Evolutionary conservation across 2,329 filamentous ascomycete genomes (phyloP).

Genomic region (Cryphonectria radicalis): DNA sequence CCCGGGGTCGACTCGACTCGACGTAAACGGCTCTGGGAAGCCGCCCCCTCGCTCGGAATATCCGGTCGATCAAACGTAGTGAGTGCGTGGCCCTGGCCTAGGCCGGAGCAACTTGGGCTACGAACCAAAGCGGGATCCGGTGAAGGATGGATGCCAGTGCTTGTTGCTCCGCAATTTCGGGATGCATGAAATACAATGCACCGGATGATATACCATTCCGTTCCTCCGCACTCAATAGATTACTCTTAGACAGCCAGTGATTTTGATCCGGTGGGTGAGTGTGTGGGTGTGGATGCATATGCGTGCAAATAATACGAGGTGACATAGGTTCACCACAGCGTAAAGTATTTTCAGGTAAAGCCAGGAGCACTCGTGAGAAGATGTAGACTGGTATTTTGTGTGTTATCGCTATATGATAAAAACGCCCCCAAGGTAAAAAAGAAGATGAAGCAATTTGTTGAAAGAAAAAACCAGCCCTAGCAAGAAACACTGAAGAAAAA

Average conservation of each 20-base stretch:
- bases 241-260: neutral
- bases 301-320: neutral
- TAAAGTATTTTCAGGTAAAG: neutral
- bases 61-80: neutral
- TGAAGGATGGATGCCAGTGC: too few relatives aligned
- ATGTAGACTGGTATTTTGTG: constrained; percentile 8
- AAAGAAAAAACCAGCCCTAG: neutral
- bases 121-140: too few relatives aligned
- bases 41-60: neutral
- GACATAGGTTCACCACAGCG: neutral
- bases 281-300: neutral
- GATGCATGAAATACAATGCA: neutral
- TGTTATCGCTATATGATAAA: constrained; percentile 3
- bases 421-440: neutral
- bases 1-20: neutral
- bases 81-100: neutral
- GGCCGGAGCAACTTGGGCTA: too few relatives aligned
- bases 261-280: neutral
- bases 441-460: neutral
- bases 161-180: neutral
- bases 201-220: neutral
- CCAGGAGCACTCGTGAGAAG: neutral
- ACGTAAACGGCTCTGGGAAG: neutral
- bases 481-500: neutral
- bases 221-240: neutral